Conservation (phyloP, 1,284 basidiomycete genomes). For the Tilletia setariae region DNA sequence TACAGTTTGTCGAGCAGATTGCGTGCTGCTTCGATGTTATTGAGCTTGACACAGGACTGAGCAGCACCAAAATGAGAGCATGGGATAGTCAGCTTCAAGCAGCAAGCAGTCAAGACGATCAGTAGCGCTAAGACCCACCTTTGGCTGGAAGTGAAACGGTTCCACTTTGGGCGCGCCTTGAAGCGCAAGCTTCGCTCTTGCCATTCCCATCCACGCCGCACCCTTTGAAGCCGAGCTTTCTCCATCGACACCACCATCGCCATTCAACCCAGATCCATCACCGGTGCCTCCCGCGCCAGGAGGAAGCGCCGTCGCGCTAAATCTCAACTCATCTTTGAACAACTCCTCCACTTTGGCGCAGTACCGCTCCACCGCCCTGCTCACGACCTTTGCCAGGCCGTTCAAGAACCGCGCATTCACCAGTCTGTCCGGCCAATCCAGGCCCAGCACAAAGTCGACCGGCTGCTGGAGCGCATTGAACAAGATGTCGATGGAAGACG, state of each 20-base stretch:
- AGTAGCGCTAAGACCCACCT: constrained; percentile 52
- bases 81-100: too few relatives aligned
- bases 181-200: constrained; percentile 60
- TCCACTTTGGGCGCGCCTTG: constrained; percentile 76
- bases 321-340: constrained; percentile 81
- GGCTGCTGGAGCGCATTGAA: constrained; percentile 91
- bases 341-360: constrained; percentile 80
- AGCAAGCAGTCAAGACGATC: too few relatives aligned
- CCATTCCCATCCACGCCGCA: constrained; percentile 55
- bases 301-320: constrained; percentile 66
- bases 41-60: constrained; percentile 88
- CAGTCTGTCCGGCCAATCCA: constrained; percentile 87
- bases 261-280: neutral
- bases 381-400: constrained; percentile 70
- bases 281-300: neutral
- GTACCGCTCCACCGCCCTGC: constrained; percentile 87
- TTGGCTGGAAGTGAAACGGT: constrained; percentile 86
- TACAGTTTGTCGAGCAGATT: constrained; percentile 90
- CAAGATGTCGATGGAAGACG: constrained; percentile 91
- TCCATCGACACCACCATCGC: neutral
- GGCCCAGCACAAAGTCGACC: constrained; percentile 77
- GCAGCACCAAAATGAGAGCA: too few relatives aligned
- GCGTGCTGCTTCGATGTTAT: constrained; percentile 91
- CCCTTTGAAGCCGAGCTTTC: neutral
- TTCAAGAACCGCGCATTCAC: constrained; percentile 88